Percentiles rank a stretch among this genome's conserved stretches.
These are phyloP conservation scores for Thelonectria discophora DNA, from an alignment of 2,329 filamentous ascomycete genomes.

Conservation along the genomic window DNA sequence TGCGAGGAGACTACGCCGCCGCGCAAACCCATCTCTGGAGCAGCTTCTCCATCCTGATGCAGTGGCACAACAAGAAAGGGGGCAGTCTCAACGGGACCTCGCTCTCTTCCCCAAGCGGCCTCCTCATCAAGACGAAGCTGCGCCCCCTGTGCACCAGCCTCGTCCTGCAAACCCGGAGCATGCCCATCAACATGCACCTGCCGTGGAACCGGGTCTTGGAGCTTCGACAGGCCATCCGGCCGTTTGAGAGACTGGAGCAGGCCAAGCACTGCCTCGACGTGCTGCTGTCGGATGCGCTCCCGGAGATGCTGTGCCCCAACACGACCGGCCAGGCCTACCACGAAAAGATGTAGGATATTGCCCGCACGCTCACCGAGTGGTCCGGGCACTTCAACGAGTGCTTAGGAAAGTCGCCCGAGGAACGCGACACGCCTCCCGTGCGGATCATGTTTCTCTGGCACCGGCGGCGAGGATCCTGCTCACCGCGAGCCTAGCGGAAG, in stretches of 20 bases:
- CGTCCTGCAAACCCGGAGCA: slow-evolving; percentile 25
- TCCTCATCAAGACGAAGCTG: slow-evolving; percentile 25
- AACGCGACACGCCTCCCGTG: slow-evolving; percentile 10
- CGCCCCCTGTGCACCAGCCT: slow-evolving; percentile 26
- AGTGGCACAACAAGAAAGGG: slow-evolving; percentile 18
- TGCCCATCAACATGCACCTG: slow-evolving; percentile 9
- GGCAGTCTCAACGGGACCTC: slow-evolving; percentile 20
- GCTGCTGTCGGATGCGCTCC: slow-evolving; percentile 21
- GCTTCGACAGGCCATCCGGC: not conserved
- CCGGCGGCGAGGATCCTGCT: slow-evolving; percentile 19
- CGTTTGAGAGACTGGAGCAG: slow-evolving; percentile 22
- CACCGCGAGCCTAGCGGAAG: slow-evolving; percentile 1
- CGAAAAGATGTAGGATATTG: slow-evolving; percentile 5
- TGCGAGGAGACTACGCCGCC: slow-evolving; percentile 28
- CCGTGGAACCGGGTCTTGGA: slow-evolving; percentile 9
- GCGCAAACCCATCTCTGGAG: slow-evolving; percentile 28
- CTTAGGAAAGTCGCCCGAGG: not conserved
- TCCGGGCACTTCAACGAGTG: slow-evolving; percentile 14
- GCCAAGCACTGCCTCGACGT: slow-evolving; percentile 24
- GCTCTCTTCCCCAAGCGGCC: slow-evolving; percentile 27
- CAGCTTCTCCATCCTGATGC: slow-evolving; percentile 23
- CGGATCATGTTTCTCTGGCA: slow-evolving; percentile 28
- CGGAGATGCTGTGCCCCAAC: slow-evolving; percentile 13
- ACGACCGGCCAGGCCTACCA: not conserved
- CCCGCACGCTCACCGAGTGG: slow-evolving; percentile 16